These are phyloP conservation scores for Beauveria sp. DNA, from an alignment of 2,329 filamentous ascomycete genomes.

Conservation along the genomic window DNA sequence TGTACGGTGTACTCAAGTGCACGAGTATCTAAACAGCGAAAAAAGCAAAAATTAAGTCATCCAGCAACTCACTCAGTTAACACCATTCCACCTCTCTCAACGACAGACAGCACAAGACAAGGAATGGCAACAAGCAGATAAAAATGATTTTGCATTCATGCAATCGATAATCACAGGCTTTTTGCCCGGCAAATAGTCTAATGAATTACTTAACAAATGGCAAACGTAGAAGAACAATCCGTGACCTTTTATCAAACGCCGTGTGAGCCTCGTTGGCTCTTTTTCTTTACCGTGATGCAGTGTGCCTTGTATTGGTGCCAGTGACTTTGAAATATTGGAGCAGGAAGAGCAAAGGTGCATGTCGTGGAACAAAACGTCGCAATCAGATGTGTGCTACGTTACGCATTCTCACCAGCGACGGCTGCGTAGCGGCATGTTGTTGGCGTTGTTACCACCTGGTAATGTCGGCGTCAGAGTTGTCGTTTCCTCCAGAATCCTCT, in stretches of 20 bases:
- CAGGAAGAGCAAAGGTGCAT: slow-evolving; percentile 7
- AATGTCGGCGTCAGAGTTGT: slow-evolving; percentile 20
- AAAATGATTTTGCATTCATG: neutral
- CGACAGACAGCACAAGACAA: neutral
- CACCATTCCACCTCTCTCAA: neutral
- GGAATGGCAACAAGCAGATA: neutral
- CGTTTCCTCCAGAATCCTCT: slow-evolving; percentile 14
- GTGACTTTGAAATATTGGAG: slow-evolving; percentile 6
- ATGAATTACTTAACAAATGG: slow-evolving; percentile 1
- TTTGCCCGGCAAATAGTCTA: slow-evolving; percentile 11
- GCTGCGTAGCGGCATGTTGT: slow-evolving; percentile 42
- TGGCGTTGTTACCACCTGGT: slow-evolving; percentile 39
- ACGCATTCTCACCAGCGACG: slow-evolving; percentile 39
- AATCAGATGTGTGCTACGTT: slow-evolving; percentile 6
- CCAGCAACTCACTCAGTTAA: neutral
- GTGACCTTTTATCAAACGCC: slow-evolving; percentile 27
- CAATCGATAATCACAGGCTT: slow-evolving; percentile 6
- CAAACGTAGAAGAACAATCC: slow-evolving; percentile 13
- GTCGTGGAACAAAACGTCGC: slow-evolving; percentile 3
- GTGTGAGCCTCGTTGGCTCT: slow-evolving; percentile 14
- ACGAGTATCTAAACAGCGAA: neutral
- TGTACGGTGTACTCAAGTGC: neutral
- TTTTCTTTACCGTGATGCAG: slow-evolving; percentile 12
- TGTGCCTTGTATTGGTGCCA: slow-evolving; percentile 1
- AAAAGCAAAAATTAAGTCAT: neutral